These are phyloP conservation scores for Pseudocercospora macadamiae DNA, from an alignment of 2,329 filamentous ascomycete genomes.

Conservation along the genomic window DNA sequence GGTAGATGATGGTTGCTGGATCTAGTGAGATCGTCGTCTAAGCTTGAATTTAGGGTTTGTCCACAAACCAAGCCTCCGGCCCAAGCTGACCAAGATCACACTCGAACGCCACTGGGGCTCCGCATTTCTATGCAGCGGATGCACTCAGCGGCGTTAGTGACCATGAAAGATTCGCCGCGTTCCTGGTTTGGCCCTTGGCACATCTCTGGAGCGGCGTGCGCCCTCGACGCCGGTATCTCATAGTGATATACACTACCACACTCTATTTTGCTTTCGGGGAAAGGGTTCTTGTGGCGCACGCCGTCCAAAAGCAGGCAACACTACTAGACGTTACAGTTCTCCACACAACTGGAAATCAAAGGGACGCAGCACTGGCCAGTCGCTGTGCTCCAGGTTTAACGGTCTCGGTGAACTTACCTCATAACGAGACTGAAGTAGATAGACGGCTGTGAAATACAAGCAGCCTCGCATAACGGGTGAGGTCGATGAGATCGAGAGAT, in stretches of 20 bases:
- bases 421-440: not conserved
- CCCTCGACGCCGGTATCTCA: not conserved
- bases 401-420: not conserved
- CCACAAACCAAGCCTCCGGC: slow-evolving; percentile 13
- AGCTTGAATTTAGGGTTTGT: slow-evolving; percentile 17
- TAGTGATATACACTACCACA: not conserved
- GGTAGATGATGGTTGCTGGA: not conserved
- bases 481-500: not conserved
- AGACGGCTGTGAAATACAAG: not conserved
- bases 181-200: not conserved
- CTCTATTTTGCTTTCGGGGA: not conserved
- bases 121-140: not conserved
- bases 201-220: not conserved
- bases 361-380: not conserved
- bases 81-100: slow-evolving; percentile 2
- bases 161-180: slow-evolving; percentile 35
- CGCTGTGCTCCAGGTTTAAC: not conserved
- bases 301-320: not conserved
- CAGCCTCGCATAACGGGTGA: not conserved
- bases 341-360: too few species aligned
- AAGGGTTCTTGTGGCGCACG: not conserved
- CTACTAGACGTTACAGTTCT: slow-evolving; percentile 1
- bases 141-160: slow-evolving; percentile 1
- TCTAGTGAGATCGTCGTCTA: slow-evolving; percentile 15
- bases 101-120: slow-evolving; percentile 7